A percentile compares a stretch with the other conserved stretches of the same genome.
Evolutionary conservation across 208 protist species (phyloP).

Genomic region (Acanthamoeba rhysodes): DNA sequence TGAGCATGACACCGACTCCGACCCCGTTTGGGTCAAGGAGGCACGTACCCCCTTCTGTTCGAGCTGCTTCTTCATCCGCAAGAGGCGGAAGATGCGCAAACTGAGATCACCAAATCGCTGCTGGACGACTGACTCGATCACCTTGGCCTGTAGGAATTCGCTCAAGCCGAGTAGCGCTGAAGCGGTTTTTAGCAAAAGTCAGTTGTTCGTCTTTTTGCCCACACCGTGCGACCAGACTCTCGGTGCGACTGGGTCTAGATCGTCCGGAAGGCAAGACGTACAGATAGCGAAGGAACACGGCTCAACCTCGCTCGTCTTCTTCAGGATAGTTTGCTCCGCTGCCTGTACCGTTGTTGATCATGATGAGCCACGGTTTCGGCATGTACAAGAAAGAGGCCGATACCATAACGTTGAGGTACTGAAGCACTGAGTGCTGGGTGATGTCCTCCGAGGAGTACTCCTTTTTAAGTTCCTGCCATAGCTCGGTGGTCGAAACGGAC

Average conservation of each 20-base stretch:
- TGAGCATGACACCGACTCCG: no score
- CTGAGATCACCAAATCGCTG: slow-evolving; percentile 67
- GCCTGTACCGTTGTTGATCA: background rate
- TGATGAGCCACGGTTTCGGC: background rate
- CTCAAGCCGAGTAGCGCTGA: slow-evolving; percentile 53
- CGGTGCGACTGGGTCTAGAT: no score
- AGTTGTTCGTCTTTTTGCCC: background rate
- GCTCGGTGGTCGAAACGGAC: background rate
- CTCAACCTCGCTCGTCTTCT: slow-evolving; percentile 15
- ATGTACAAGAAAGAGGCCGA: background rate
- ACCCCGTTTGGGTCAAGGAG: background rate
- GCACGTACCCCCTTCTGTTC: slow-evolving; percentile 53
- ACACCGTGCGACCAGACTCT: background rate
- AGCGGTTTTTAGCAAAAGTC: background rate
- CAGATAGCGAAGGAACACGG: background rate
- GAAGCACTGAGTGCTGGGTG: slow-evolving; percentile 10
- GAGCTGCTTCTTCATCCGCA: slow-evolving; percentile 55
- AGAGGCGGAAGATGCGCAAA: slow-evolving; percentile 60
- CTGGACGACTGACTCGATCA: slow-evolving; percentile 59
- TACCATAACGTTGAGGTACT: slow-evolving; percentile 66
- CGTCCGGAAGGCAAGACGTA: background rate
- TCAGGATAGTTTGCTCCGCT: background rate
- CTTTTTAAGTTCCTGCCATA: slow-evolving; percentile 27
- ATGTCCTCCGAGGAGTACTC: slow-evolving; percentile 24
- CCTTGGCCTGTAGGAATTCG: slow-evolving; percentile 46